Evolutionary conservation across 345 rosid genomes (phyloP).

Genomic region (Adansonia digitata): DNA sequence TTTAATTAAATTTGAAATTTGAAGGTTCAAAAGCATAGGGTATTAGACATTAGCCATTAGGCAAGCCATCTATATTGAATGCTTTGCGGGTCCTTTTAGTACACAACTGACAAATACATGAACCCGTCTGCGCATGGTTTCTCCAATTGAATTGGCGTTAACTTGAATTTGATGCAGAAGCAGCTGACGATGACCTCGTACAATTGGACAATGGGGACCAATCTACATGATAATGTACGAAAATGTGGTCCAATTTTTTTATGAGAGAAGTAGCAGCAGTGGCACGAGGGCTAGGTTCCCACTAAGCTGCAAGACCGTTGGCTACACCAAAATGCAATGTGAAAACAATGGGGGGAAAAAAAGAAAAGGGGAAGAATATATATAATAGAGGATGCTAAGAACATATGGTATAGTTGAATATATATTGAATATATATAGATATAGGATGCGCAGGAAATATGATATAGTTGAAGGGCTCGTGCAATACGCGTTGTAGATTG

Average conservation of each 20-base stretch:
- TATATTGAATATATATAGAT: too few relatives aligned
- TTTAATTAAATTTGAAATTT: too few relatives aligned
- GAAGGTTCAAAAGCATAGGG: background rate
- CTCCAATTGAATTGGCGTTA: background rate
- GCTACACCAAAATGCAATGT: constrained; percentile 10
- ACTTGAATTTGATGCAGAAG: background rate
- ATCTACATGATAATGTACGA: constrained; percentile 6
- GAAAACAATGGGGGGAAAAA: background rate
- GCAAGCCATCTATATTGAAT: background rate
- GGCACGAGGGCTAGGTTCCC: constrained; percentile 20
- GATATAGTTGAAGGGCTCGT: background rate
- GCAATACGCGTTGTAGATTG: background rate
- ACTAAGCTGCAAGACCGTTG: constrained; percentile 28
- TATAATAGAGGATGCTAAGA: too few relatives aligned
- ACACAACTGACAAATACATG: background rate
- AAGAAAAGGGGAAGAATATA: background rate
- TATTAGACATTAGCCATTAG: background rate
- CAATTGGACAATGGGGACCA: constrained; percentile 22
- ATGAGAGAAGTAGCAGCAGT: background rate
- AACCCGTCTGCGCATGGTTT: background rate
- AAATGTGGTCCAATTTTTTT: constrained; percentile 22
- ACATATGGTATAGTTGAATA: too few relatives aligned
- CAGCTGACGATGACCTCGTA: constrained; percentile 8
- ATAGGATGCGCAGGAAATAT: too few relatives aligned
- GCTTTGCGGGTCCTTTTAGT: background rate